Evolutionary conservation across 2,329 filamentous ascomycete genomes (phyloP), one percentile per base, ranked within the genome.

Genomic region (Tolypocladium inflatum): DNA sequence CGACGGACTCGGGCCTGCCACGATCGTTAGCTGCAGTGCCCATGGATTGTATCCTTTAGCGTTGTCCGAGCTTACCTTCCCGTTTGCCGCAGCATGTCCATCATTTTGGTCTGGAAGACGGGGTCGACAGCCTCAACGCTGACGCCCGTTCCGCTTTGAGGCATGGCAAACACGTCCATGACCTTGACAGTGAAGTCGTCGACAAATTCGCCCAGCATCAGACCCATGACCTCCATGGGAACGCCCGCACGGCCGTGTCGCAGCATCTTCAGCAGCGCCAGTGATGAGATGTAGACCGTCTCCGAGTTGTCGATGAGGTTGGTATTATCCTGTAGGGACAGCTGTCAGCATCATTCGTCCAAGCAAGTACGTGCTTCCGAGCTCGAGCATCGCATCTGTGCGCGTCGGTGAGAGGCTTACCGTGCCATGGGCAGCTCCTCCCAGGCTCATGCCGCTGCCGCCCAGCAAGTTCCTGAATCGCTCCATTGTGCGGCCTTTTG

Each of bases 101-200:
- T 99, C 94, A 99, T 99, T 82, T 97, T 99, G 69, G 91, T 97
- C 79, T 99, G 94, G 75, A 99, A 99, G 39, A 99, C 94, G 11
- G 92, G 91, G 72, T 99, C 94, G 63, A 99, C 94, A 55, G 94
- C 95, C 76, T 99, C 94, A 68, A 99, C 94, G 75, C 91, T 96
- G 66, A 99, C 94, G 66, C 94, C 94, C 1, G 94, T 99, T 76
- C 94, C 94, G 67, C 92, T 97, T 73, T 99, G 94, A 23, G 94
- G 94, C 94, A 99, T 99, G 60, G 94, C 94, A 75, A 99, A 99
- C 35, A 99, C 94, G 75, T 99, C 94, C 65, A 97, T 93, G 17
- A 99, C 94, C 65, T 93, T 88, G 62, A 99, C 94, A 60, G 94
- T 99, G 77, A 97, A 99, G 78, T 97, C 94, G 71, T 99, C 94